Percentiles rank a stretch among this genome's conserved stretches.
These are phyloP conservation scores for Fusarium dlaminii DNA, from an alignment of 2,329 filamentous ascomycete genomes.

Conservation along the genomic window DNA sequence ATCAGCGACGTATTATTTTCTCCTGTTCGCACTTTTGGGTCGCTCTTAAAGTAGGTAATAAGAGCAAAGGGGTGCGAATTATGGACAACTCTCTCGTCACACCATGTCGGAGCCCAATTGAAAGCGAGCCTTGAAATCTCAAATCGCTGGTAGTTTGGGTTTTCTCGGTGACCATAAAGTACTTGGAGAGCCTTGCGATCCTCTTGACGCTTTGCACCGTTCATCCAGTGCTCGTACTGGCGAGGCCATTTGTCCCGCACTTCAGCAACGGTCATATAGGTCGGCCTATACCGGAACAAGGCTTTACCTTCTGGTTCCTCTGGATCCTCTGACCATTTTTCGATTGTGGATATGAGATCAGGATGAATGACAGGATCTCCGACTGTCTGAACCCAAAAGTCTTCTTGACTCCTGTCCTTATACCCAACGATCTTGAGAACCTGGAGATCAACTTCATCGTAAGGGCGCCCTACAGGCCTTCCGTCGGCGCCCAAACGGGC, in stretches of 20 bases:
- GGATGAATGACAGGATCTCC: neutral
- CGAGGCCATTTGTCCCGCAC: neutral
- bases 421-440: neutral
- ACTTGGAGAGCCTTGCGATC: neutral
- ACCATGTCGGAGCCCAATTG: neutral
- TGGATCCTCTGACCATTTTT: neutral
- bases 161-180: neutral
- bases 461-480: neutral
- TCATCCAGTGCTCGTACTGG: neutral
- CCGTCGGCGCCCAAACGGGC: neutral
- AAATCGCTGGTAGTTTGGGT: neutral
- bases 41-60: neutral
- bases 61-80: neutral
- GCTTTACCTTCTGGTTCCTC: neutral
- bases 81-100: neutral
- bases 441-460: neutral
- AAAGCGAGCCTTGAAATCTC: neutral
- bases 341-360: neutral
- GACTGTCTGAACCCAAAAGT: neutral
- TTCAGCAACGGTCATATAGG: neutral
- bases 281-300: neutral
- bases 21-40: neutral
- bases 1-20: neutral
- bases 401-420: neutral
- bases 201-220: neutral